Percentiles rank a stretch among this genome's conserved stretches.
These are phyloP conservation scores for Leccinellum luteum DNA, from an alignment of 768 basidiomycete species.

Conservation along the genomic window DNA sequence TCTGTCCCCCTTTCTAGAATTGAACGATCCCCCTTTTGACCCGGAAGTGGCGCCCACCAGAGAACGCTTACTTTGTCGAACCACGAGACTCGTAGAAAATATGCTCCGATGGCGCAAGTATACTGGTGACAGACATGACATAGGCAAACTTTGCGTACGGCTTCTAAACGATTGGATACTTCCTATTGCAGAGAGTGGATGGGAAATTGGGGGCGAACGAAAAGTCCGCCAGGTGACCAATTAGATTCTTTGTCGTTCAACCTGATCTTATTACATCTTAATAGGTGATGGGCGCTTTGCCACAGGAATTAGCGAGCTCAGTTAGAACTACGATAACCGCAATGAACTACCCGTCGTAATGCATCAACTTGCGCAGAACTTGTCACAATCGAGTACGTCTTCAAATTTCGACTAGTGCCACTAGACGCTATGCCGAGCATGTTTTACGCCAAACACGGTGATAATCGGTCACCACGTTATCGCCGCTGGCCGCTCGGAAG, in stretches of 20 bases:
- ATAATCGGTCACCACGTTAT: constrained; percentile 39
- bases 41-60: constrained; percentile 74
- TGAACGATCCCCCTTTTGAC: constrained; percentile 56
- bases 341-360: constrained; percentile 14
- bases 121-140: constrained; percentile 54
- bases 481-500: constrained; percentile 38
- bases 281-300: constrained; percentile 26
- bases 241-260: background rate
- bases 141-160: constrained; percentile 52
- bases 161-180: constrained; percentile 61
- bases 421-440: constrained; percentile 20
- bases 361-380: constrained; percentile 1
- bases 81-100: constrained; percentile 71
- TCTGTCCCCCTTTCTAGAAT: constrained; percentile 48
- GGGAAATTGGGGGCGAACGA: constrained; percentile 85
- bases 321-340: constrained; percentile 13
- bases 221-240: constrained; percentile 54
- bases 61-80: constrained; percentile 60
- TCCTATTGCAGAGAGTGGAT: constrained; percentile 68
- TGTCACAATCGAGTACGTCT: constrained; percentile 5
- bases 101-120: constrained; percentile 76
- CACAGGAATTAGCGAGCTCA: constrained; percentile 26
- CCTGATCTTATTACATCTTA: constrained; percentile 4
- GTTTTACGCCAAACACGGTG: constrained; percentile 28
- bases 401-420: background rate